phyloP scores from a whole-genome alignment of 179 eudicot genomes.

The Beta lomatogona region DNA sequence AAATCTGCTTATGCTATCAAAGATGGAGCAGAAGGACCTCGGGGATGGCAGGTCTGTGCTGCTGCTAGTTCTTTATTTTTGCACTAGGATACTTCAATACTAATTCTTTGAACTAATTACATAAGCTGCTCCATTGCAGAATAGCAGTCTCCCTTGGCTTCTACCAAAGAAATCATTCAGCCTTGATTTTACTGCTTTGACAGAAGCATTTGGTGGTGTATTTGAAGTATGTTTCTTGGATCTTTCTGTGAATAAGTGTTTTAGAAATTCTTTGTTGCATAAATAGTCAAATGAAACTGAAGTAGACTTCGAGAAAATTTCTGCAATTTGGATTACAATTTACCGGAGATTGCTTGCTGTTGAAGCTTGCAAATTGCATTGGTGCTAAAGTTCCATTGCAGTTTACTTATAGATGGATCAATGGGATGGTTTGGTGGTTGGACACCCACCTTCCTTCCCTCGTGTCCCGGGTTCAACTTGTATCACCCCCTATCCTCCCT shows the following conservation, averaged over 20 bases:
- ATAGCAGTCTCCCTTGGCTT: constrained; percentile 92
- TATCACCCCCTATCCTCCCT: too few relatives aligned
- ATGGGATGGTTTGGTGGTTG: too few relatives aligned
- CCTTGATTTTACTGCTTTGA: constrained; percentile 62
- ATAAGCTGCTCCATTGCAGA: constrained; percentile 58
- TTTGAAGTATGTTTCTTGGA: constrained; percentile 52
- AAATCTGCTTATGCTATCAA: constrained; percentile 93
- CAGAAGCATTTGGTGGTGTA: constrained; percentile 52
- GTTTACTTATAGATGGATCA: too few relatives aligned
- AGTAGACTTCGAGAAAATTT: background rate
- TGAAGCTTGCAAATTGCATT: background rate
- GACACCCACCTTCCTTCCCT: too few relatives aligned
- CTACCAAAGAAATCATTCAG: constrained; percentile 62
- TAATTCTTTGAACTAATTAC: constrained; percentile 17
- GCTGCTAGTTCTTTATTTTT: background rate
- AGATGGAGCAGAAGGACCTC: constrained; percentile 97
- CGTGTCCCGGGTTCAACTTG: too few relatives aligned
- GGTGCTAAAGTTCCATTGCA: background rate
- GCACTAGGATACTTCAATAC: background rate
- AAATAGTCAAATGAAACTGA: background rate
- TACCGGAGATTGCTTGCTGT: background rate
- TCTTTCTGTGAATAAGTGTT: constrained; percentile 4
- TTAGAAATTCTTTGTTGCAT: background rate
- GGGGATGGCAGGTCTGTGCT: constrained; percentile 84
- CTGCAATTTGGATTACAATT: constrained; percentile 1